Conservation (phyloP, 2,329 filamentous ascomycete genomes). For the Fusarium sororula region DNA sequence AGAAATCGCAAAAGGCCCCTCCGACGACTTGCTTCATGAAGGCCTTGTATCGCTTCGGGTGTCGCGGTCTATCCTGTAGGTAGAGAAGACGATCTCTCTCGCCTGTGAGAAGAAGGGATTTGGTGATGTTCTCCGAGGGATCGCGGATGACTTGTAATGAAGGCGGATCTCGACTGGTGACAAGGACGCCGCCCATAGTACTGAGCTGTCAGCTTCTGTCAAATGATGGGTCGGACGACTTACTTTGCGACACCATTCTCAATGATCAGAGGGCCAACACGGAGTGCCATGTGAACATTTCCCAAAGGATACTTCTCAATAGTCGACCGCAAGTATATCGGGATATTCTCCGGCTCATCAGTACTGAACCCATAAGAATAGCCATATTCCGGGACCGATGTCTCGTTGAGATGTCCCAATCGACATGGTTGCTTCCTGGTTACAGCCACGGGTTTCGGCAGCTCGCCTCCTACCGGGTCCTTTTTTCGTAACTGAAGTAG, state of each 20-base stretch:
- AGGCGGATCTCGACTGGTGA: constrained; percentile 40
- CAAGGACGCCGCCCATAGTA: constrained; percentile 35
- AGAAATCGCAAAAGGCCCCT: constrained; percentile 45
- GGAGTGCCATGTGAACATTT: constrained; percentile 50
- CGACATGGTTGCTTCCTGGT: neutral
- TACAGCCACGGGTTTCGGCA: neutral
- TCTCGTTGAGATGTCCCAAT: constrained; percentile 13
- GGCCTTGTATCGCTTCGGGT: constrained; percentile 47
- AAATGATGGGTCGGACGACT: constrained; percentile 3
- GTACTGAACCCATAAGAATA: constrained; percentile 28
- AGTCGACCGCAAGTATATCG: constrained; percentile 40
- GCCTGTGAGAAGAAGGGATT: constrained; percentile 36
- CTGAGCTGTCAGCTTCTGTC: constrained; percentile 5
- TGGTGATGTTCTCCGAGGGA: constrained; percentile 4
- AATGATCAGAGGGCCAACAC: constrained; percentile 51
- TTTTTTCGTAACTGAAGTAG: constrained; percentile 10
- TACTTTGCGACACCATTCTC: constrained; percentile 51
- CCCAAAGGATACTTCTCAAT: constrained; percentile 45
- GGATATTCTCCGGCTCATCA: constrained; percentile 34
- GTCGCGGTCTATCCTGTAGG: constrained; percentile 25
- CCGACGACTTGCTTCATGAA: constrained; percentile 54
- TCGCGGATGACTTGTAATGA: constrained; percentile 32
- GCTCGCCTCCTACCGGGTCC: neutral
- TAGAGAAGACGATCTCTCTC: constrained; percentile 25
- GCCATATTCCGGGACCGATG: constrained; percentile 28